A percentile compares a stretch with the other conserved stretches of the same genome.
phyloP scores from a whole-genome alignment of 2,329 filamentous ascomycete genomes.

The Ceratocystiopsis sp. region DNA sequence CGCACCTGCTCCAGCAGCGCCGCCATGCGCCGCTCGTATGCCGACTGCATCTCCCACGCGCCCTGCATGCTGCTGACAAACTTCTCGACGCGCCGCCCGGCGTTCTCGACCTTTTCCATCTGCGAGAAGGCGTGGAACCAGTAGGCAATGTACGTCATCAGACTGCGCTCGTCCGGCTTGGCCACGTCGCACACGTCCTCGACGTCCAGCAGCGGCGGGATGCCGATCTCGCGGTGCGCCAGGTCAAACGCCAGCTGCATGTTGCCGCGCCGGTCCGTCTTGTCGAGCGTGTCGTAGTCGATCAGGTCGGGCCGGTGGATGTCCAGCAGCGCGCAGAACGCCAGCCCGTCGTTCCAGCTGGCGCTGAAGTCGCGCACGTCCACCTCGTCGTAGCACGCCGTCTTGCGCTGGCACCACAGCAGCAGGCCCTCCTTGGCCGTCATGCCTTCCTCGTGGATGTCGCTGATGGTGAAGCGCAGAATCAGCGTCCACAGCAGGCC shows the following conservation, averaged over 20 bases:
- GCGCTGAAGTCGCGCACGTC: constrained; percentile 86
- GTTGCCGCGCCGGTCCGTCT: constrained; percentile 84
- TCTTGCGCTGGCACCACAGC: constrained; percentile 96
- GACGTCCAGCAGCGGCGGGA: constrained; percentile 86
- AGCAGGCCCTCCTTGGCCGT: constrained; percentile 91
- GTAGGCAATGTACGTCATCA: constrained; percentile 99
- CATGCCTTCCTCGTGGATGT: constrained; percentile 96
- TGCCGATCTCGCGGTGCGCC: constrained; percentile 88
- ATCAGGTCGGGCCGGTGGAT: constrained; percentile 96
- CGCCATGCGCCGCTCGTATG: constrained; percentile 81
- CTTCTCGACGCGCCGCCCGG: constrained; percentile 88
- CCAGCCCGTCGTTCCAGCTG: constrained; percentile 95
- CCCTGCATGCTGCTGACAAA: constrained; percentile 98
- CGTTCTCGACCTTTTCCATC: constrained; percentile 97
- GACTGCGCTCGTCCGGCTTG: constrained; percentile 84
- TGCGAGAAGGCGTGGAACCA: constrained; percentile 99
- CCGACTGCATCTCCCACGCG: constrained; percentile 98
- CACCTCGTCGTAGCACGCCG: constrained; percentile 93
- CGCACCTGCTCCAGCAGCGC: constrained; percentile 61
- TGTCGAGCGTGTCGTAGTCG: constrained; percentile 89
- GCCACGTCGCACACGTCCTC: constrained; percentile 96
- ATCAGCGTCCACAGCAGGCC: constrained; percentile 98
- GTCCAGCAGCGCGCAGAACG: constrained; percentile 89
- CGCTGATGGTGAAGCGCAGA: constrained; percentile 92
- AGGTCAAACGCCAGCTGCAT: constrained; percentile 98